phyloP scores from a whole-genome alignment of 2,329 filamentous ascomycete genomes.

The Corynespora cassiicola region DNA sequence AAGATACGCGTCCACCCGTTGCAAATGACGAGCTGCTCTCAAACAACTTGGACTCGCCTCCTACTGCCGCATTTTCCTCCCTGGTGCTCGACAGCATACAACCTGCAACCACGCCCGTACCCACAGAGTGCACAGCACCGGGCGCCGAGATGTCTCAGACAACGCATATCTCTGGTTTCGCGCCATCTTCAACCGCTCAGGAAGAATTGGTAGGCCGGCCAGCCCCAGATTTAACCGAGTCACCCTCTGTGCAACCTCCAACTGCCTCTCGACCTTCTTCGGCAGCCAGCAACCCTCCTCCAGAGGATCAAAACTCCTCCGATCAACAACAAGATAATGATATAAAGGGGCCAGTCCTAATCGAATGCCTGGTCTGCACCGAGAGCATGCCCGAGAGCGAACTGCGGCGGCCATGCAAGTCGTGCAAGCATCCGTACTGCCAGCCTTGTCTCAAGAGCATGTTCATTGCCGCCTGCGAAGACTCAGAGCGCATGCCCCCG shows the following conservation, averaged over 20 bases:
- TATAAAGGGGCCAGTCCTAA: too few relatives aligned
- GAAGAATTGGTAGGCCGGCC: too few relatives aligned
- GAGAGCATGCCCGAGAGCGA: constrained; percentile 15
- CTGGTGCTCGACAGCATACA: not conserved
- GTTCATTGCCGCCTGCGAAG: constrained; percentile 50
- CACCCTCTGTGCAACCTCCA: constrained; percentile 2
- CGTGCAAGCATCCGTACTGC: constrained; percentile 42
- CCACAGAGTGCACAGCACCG: too few relatives aligned
- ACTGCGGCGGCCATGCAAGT: constrained; percentile 35
- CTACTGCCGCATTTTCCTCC: constrained; percentile 5
- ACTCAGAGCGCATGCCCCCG: constrained; percentile 53
- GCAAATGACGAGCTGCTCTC: not conserved
- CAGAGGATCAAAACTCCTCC: too few relatives aligned
- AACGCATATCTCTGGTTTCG: too few relatives aligned
- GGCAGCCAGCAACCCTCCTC: constrained; percentile 1
- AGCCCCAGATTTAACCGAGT: constrained; percentile 4
- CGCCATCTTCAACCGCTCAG: too few relatives aligned
- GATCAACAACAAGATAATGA: too few relatives aligned
- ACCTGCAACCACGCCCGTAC: not conserved
- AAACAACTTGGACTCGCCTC: not conserved
- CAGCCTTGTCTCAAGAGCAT: constrained; percentile 46
- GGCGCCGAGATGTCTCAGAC: too few relatives aligned
- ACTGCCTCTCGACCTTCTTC: not conserved
- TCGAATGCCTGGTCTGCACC: constrained; percentile 30
- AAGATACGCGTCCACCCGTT: constrained; percentile 8